A percentile compares a stretch with the other conserved stretches of the same genome.
These are phyloP conservation scores for Penicillium coffeae DNA, from an alignment of 495 filamentous ascomycete species.

Conservation along the genomic window DNA sequence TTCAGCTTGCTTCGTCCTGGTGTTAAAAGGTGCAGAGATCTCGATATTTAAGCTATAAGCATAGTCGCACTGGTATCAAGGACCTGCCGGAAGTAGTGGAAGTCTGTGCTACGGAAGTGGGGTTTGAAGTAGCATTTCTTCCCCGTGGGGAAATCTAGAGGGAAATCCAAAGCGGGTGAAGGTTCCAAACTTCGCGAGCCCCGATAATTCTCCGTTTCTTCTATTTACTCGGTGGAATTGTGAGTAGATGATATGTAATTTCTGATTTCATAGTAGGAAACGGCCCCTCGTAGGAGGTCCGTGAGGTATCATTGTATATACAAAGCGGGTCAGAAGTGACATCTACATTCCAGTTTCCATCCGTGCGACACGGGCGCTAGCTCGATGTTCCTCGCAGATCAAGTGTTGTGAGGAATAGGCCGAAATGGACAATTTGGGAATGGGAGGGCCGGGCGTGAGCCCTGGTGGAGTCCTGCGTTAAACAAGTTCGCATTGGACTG, in stretches of 20 bases:
- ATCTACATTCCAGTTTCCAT: not conserved
- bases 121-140: not conserved
- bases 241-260: not conserved
- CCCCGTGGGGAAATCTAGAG: not conserved
- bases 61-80: not conserved
- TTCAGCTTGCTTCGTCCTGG: too few relatives aligned
- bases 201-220: slow-evolving; percentile 1
- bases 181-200: not conserved
- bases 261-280: not conserved
- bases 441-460: slow-evolving; percentile 3
- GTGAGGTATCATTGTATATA: slow-evolving; percentile 2
- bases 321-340: not conserved
- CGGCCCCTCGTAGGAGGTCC: not conserved
- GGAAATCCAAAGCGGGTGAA: not conserved
- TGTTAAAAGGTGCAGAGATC: too few relatives aligned
- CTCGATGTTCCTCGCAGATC: not conserved
- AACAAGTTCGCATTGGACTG: not conserved
- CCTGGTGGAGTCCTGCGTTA: not conserved
- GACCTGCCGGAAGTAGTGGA: not conserved
- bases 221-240: not conserved
- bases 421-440: not conserved
- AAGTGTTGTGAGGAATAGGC: not conserved
- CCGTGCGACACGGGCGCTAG: not conserved
- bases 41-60: not conserved
- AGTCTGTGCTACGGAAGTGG: not conserved